Evolutionary conservation across 768 basidiomycete species (phyloP).

Genomic region (Tricholoma sp.): DNA sequence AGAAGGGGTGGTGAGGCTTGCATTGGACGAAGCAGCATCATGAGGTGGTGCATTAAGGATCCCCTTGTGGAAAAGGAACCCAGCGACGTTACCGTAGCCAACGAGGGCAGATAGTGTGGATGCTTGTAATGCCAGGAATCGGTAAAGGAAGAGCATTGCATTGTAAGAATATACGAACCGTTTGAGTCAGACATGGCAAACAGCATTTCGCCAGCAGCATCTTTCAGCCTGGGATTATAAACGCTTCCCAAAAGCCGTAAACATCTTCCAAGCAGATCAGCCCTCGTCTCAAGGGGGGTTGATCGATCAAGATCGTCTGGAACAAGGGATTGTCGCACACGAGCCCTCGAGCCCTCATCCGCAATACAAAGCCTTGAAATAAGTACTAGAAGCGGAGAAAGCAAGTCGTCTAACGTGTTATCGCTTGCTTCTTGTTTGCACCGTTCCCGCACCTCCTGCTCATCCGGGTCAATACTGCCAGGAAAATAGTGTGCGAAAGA

Average conservation of each 20-base stretch:
- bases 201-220: constrained; percentile 81
- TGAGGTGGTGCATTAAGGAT: constrained; percentile 58
- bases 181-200: constrained; percentile 81
- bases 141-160: background rate
- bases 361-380: constrained; percentile 66
- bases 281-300: constrained; percentile 63
- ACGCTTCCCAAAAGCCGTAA: constrained; percentile 72
- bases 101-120: constrained; percentile 67
- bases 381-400: constrained; percentile 74
- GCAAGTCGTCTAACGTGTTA: constrained; percentile 66
- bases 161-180: constrained; percentile 24
- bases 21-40: constrained; percentile 22
- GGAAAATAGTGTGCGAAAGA: constrained; percentile 61
- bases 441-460: constrained; percentile 49
- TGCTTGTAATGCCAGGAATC: constrained; percentile 32
- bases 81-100: constrained; percentile 95
- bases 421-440: constrained; percentile 45
- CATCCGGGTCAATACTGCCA: constrained; percentile 58
- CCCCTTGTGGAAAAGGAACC: constrained; percentile 90
- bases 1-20: constrained; percentile 29
- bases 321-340: constrained; percentile 64
- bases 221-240: constrained; percentile 68
- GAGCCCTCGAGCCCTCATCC: constrained; percentile 50
- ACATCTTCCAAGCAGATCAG: constrained; percentile 74
- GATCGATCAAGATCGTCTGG: constrained; percentile 81